phyloP scores from a whole-genome alignment of 768 basidiomycete species.

The Russula olivacea region DNA sequence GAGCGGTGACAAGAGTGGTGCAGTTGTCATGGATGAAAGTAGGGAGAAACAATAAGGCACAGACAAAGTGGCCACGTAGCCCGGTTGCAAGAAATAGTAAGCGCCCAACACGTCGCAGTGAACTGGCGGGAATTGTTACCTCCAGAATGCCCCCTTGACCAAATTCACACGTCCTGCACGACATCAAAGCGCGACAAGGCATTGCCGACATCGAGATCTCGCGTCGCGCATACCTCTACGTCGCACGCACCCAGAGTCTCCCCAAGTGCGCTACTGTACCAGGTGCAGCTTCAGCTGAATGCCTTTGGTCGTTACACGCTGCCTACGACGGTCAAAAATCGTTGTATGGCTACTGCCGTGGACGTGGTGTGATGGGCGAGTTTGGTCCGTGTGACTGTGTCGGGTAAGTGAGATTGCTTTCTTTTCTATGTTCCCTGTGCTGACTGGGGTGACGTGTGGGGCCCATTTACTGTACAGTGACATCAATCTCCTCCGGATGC shows the following conservation, averaged over 20 bases:
- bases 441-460: not conserved
- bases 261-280: slow-evolving; percentile 86
- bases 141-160: slow-evolving; percentile 26
- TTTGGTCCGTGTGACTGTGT: slow-evolving; percentile 82
- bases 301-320: slow-evolving; percentile 77
- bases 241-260: slow-evolving; percentile 88
- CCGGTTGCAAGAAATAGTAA: too few species aligned
- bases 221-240: slow-evolving; percentile 86
- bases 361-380: slow-evolving; percentile 83
- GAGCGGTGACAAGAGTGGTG: too few species aligned
- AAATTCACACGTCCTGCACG: slow-evolving; percentile 57
- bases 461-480: too few species aligned
- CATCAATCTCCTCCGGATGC: too few species aligned
- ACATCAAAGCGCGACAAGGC: slow-evolving; percentile 74
- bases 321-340: slow-evolving; percentile 83
- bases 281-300: slow-evolving; percentile 91
- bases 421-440: not conserved
- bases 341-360: slow-evolving; percentile 78
- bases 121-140: too few species aligned
- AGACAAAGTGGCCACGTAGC: too few species aligned
- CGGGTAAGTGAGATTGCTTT: slow-evolving; percentile 44
- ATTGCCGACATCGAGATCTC: slow-evolving; percentile 73
- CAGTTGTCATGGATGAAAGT: too few species aligned
- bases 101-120: too few species aligned
- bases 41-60: too few species aligned